Percentiles rank a stretch among this genome's conserved stretches.
Conservation (phyloP, 768 basidiomycete species). For the Lentinula raphanica region DNA sequence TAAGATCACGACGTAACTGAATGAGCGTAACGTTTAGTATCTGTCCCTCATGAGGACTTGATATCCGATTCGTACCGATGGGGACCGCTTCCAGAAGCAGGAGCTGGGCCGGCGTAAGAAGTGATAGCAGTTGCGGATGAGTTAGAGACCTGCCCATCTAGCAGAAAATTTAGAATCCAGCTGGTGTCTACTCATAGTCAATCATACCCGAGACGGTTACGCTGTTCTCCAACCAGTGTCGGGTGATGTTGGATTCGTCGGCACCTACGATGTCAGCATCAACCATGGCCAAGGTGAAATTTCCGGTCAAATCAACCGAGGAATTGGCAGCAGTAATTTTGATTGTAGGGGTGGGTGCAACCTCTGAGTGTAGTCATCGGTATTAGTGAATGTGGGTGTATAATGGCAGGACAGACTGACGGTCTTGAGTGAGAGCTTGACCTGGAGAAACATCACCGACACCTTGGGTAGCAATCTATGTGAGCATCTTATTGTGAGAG, state of each 20-base stretch:
- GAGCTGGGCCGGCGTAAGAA: constrained; percentile 67
- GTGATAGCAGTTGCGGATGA: constrained; percentile 48
- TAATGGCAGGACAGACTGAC: constrained; percentile 34
- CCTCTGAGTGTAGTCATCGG: constrained; percentile 38
- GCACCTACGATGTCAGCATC: constrained; percentile 68
- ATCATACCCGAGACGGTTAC: constrained; percentile 43
- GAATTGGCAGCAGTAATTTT: constrained; percentile 46
- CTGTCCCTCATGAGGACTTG: background rate
- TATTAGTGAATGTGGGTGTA: background rate
- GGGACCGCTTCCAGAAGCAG: constrained; percentile 62
- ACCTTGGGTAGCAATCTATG: constrained; percentile 20
- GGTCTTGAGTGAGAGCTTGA: constrained; percentile 48
- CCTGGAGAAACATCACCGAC: constrained; percentile 52
- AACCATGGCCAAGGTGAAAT: constrained; percentile 68
- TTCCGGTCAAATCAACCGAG: constrained; percentile 38
- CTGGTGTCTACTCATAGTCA: background rate
- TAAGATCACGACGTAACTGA: constrained; percentile 64
- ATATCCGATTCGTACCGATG: constrained; percentile 55
- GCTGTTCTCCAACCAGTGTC: constrained; percentile 79
- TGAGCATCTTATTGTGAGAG: background rate
- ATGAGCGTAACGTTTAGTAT: background rate
- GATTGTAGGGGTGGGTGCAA: constrained; percentile 47
- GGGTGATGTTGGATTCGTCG: constrained; percentile 52
- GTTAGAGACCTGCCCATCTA: constrained; percentile 36
- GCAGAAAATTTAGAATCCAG: background rate